Evolutionary conservation across 768 basidiomycete genomes (phyloP), one percentile per base, ranked within the genome.

Genomic region (Tulasnella sp.): DNA sequence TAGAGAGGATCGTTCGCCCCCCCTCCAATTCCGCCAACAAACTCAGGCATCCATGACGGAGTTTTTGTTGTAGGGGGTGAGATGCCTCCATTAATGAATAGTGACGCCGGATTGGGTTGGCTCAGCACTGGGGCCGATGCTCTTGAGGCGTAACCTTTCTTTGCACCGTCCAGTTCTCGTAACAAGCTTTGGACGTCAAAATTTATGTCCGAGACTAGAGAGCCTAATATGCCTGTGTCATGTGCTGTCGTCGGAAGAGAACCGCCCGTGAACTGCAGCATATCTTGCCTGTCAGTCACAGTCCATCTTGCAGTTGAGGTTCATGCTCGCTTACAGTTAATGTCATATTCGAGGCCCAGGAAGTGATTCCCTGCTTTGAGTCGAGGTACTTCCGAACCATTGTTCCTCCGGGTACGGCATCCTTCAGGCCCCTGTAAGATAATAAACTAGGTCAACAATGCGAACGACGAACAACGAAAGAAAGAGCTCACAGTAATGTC

Each of bases 361-460:
- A 5, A 9, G 11, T 21, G 24, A 10, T 21, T 1, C 27, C 27
- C 2, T 43, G 41, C 4, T 29, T 27, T 17, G 21, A 38, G 52
- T 53, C 31, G 31, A 53, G 31, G 34, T 53, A 31, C 31, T 22
- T 53, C 30, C 52, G 52, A 53, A 24, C 52, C 31, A 31, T 41
- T 15, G 34, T 31, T 22, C 31, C 42, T 25, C 38, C 52, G 22
- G 38, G 24, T 41, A 38, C 34, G 15, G 52, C 24, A 41, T 41
- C 31, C 31, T 11, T 11, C 24, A 4, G 8, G 52, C 38, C 49
- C 29, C 29, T 51, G 29, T 27, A 51, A 30, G 9, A 30, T 10
- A 12, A 17, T 10, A 52, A 38, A 21, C 21, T 45, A 24, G 25
- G 22, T 38, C 38, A 45, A 42, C 25, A 42, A 45, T 21, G 25